phyloP scores from a whole-genome alignment of 2,329 filamentous ascomycete genomes.

The Hymenotorrendiella dingleyae region DNA sequence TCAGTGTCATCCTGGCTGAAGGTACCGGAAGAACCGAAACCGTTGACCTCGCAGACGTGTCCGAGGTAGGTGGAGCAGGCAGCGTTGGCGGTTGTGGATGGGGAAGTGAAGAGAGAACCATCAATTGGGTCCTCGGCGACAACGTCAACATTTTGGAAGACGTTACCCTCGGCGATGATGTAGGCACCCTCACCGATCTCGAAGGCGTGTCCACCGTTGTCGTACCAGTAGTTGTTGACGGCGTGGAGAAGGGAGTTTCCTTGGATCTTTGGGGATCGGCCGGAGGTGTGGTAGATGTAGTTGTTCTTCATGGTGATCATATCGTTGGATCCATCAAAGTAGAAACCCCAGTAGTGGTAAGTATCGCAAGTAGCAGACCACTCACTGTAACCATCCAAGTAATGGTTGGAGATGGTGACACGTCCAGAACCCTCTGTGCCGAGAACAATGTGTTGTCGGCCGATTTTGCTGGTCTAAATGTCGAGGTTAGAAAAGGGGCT shows the following conservation, averaged over 20 bases:
- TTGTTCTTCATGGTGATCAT: slow-evolving; percentile 38
- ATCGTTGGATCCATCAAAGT: slow-evolving; percentile 36
- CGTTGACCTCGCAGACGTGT: slow-evolving; percentile 17
- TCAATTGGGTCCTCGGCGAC: slow-evolving; percentile 18
- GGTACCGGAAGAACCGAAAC: slow-evolving; percentile 24
- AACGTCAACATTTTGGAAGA: slow-evolving; percentile 36
- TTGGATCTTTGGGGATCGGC: slow-evolving; percentile 39
- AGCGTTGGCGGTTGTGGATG: slow-evolving; percentile 16
- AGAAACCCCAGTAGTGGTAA: slow-evolving; percentile 42
- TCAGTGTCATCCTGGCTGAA: slow-evolving; percentile 25
- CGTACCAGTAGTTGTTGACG: slow-evolving; percentile 39
- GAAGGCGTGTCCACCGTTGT: slow-evolving; percentile 40
- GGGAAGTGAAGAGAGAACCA: slow-evolving; percentile 18
- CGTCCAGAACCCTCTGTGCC: slow-evolving; percentile 31
- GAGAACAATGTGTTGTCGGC: slow-evolving; percentile 38
- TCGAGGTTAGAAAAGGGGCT: slow-evolving; percentile 28
- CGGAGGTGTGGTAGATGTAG: slow-evolving; percentile 40
- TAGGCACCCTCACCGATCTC: slow-evolving; percentile 31
- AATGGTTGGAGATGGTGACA: slow-evolving; percentile 42
- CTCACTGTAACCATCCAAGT: slow-evolving; percentile 38
- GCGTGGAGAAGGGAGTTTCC: slow-evolving; percentile 35
- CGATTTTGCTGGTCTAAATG: too few relatives aligned
- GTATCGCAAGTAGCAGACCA: slow-evolving; percentile 40
- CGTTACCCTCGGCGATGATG: slow-evolving; percentile 40
- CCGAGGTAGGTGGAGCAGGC: slow-evolving; percentile 16